Evolutionary conservation across 306 rosid species (phyloP), one percentile per base, ranked within the genome.

Genomic region (Quercus mongolica): DNA sequence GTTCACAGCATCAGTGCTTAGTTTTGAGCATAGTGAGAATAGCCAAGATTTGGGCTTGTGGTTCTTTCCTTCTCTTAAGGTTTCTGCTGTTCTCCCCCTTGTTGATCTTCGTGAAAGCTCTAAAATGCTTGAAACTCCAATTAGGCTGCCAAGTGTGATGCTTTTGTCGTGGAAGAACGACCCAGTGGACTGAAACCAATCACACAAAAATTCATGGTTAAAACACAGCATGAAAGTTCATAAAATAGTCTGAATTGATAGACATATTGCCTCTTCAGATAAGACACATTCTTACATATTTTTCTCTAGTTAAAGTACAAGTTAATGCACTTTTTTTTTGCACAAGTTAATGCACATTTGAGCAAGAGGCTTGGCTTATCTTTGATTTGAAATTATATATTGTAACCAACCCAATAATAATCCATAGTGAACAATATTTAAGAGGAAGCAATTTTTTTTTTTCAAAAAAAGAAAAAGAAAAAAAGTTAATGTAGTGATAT

Each of bases 61-160:
- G 74, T 69, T 84, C 85, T 55, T 89, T 71, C 81, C 84, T 17
- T 83, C 81, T 70, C 76, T 83, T 19, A 87, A 75, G 18, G 83
- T 46, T 70, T 84, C 90, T 69, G 78, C 74, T 79, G 74, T 33
- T 67, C 85, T 85, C 85, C 85, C 84, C 67, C 83, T 83, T 9
- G 82, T 78, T 19, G 93, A 83, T 87, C 95, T 87, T 68, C 88
- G 65, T 6, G 98, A 86, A 31, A 85, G 74, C 57, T 88, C 85
- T 38, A 91, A 56, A 71, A 85, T 80, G 86, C 75, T 76, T 4
- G 94, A 90, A 35, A 74, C 86, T 18, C 94, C 92, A 69, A 89
- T 85, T 76, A 93, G 90, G 82, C 73, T 89, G 35, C 92, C 97
- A 19, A 86, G 89, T 65, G 92, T 87, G 49, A 87, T 89, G 89